Evolutionary conservation across 192 early-diverging fungal genomes (phyloP).

Genomic region (Gigaspora rosea): DNA sequence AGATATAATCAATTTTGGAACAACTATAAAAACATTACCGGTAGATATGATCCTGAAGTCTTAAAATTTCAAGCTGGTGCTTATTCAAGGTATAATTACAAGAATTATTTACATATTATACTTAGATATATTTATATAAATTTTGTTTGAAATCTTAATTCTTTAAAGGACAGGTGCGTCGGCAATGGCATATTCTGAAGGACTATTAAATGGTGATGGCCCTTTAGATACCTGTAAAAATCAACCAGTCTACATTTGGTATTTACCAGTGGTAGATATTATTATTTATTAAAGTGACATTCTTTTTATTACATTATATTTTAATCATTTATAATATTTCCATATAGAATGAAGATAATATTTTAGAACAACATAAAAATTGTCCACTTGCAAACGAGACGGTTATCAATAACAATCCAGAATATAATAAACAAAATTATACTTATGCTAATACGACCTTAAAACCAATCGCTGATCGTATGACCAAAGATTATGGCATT

Average conservation of each 20-base stretch:
- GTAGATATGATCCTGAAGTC: no score
- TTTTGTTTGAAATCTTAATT: background rate
- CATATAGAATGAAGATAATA: background rate
- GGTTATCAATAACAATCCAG: background rate
- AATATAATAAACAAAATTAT: background rate
- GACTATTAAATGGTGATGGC: background rate
- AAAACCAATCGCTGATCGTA: background rate
- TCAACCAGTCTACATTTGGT: conserved; percentile 4
- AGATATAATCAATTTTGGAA: no score
- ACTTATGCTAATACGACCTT: background rate
- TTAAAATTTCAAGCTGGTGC: background rate
- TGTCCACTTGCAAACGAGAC: background rate
- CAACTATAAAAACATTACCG: no score
- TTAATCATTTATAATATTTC: background rate
- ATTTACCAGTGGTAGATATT: background rate
- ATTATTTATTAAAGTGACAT: background rate
- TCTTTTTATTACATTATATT: background rate
- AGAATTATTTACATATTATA: background rate
- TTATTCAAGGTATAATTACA: background rate
- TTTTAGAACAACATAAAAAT: background rate
- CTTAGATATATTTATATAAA: background rate
- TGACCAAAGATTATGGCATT: background rate
- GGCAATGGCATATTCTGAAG: background rate
- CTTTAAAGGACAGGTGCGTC: background rate
- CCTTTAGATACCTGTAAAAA: background rate